Percentiles rank a stretch among this genome's conserved stretches.
Conservation (phyloP, 2,329 filamentous ascomycete genomes). For the Huntiella decipiens region DNA sequence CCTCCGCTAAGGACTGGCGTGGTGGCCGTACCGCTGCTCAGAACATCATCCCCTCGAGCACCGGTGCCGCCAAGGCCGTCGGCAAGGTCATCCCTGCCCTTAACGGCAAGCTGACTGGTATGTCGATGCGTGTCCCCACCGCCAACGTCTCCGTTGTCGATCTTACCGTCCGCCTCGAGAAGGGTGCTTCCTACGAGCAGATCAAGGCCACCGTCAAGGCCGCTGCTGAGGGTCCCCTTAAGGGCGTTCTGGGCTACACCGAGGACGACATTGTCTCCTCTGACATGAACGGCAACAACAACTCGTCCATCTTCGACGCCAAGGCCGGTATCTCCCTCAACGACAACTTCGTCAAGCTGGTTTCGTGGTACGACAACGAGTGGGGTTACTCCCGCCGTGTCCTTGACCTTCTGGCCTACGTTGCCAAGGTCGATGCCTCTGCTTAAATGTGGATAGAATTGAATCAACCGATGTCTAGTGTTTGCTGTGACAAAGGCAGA, state of each 20-base stretch:
- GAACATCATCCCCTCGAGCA: slow-evolving; percentile 99
- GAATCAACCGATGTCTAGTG: neutral
- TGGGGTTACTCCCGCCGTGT: slow-evolving; percentile 98
- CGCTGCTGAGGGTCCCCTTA: slow-evolving; percentile 63
- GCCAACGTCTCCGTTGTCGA: slow-evolving; percentile 98
- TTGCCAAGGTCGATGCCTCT: slow-evolving; percentile 55
- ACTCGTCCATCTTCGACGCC: slow-evolving; percentile 97
- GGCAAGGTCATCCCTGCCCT: slow-evolving; percentile 97
- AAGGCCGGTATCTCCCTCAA: slow-evolving; percentile 98
- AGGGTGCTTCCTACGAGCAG: slow-evolving; percentile 68
- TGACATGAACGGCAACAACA: slow-evolving; percentile 79
- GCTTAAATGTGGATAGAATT: slow-evolving; percentile 4
- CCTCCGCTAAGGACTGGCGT: slow-evolving; percentile 97
- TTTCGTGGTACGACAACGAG: slow-evolving; percentile 99
- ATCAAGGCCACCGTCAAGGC: slow-evolving; percentile 89
- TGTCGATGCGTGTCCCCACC: slow-evolving; percentile 98
- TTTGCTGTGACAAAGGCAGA: neutral
- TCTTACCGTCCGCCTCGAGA: slow-evolving; percentile 85
- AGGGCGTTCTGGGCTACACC: slow-evolving; percentile 86
- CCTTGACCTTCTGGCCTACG: slow-evolving; percentile 61
- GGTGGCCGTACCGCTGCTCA: slow-evolving; percentile 96
- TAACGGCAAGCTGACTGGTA: slow-evolving; percentile 99
- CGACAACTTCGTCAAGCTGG: slow-evolving; percentile 96
- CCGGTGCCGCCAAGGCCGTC: slow-evolving; percentile 98
- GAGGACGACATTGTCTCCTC: slow-evolving; percentile 93